phyloP scores from a whole-genome alignment of 352 stramenopile species.

The Globisporangium barbulae region DNA sequence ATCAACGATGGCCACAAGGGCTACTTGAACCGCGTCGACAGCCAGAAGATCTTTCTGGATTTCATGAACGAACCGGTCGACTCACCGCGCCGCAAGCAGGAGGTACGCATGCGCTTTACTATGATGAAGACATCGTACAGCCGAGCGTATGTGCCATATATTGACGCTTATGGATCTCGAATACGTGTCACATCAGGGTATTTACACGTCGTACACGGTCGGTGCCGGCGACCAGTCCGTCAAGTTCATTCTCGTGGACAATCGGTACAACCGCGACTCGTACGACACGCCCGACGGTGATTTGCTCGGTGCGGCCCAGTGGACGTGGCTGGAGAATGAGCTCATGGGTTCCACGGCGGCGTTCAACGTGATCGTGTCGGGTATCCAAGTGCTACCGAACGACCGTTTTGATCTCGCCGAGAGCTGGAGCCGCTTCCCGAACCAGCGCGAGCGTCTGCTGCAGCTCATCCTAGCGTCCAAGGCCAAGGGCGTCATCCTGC shows the following conservation, averaged over 20 bases:
- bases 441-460: constrained; percentile 76
- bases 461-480: constrained; percentile 80
- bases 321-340: constrained; percentile 83
- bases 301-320: constrained; percentile 77
- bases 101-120: constrained; percentile 27
- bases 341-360: constrained; percentile 72
- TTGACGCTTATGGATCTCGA: not conserved
- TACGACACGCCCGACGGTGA: constrained; percentile 61
- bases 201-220: constrained; percentile 85
- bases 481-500: constrained; percentile 83
- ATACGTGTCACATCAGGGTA: constrained; percentile 34
- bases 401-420: constrained; percentile 85
- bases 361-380: constrained; percentile 93
- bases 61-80: constrained; percentile 76
- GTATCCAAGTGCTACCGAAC: constrained; percentile 84
- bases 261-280: constrained; percentile 79
- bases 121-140: not conserved
- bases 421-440: constrained; percentile 88
- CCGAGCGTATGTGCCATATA: not conserved
- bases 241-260: constrained; percentile 89
- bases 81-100: constrained; percentile 68
- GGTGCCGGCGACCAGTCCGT: constrained; percentile 59
- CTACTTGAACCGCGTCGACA: constrained; percentile 70
- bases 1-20: constrained; percentile 85
- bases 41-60: constrained; percentile 83